Conservation (phyloP, 2,329 filamentous ascomycete species). For the Didymella lethalis region DNA sequence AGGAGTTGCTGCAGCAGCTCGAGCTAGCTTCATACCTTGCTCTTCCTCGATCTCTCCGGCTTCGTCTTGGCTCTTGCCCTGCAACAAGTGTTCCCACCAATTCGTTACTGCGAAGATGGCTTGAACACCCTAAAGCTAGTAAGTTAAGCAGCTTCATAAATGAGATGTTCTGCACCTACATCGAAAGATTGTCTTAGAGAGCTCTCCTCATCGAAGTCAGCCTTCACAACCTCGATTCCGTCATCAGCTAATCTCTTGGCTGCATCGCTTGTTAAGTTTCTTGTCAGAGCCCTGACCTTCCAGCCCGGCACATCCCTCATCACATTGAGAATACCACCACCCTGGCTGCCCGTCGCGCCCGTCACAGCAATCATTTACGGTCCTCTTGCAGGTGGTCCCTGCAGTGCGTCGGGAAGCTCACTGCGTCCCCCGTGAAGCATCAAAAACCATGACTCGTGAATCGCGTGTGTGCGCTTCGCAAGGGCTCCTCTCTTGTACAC, state of each 20-base stretch:
- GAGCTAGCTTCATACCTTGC: constrained; percentile 55
- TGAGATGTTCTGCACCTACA: too few species aligned
- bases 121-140: constrained; percentile 23
- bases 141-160: not conserved
- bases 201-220: constrained; percentile 31
- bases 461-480: not conserved
- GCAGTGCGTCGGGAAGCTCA: constrained; percentile 49
- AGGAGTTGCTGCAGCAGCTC: constrained; percentile 49
- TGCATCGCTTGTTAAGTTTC: constrained; percentile 29
- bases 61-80: constrained; percentile 42
- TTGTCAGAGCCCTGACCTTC: constrained; percentile 36
- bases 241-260: constrained; percentile 33
- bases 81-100: constrained; percentile 50
- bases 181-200: constrained; percentile 30
- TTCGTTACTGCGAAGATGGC: constrained; percentile 54
- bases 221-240: constrained; percentile 33
- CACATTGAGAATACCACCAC: constrained; percentile 37
- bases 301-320: constrained; percentile 36
- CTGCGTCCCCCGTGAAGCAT: constrained; percentile 55
- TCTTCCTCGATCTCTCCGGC: constrained; percentile 50
- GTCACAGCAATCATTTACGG: constrained; percentile 37
- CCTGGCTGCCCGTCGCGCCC: constrained; percentile 41
- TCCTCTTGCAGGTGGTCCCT: constrained; percentile 33
- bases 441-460: not conserved
- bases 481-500: constrained; percentile 2